These are phyloP conservation scores for Echinochloa phyllopogon DNA, from an alignment of 176 grass and related monocot species.

Conservation along the genomic window DNA sequence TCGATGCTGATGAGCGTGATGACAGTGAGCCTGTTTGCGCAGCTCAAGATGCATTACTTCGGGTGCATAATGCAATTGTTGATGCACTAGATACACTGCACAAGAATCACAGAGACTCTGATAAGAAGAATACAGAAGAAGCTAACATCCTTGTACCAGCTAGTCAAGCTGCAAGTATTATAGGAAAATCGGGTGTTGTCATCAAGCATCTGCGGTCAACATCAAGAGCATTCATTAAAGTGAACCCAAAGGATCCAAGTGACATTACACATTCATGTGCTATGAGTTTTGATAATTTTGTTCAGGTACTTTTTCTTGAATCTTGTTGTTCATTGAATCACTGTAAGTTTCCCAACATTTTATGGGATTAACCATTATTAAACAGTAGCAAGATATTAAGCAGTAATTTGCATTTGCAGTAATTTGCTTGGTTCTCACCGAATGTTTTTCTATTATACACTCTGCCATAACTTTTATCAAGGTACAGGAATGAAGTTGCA, in stretches of 20 bases:
- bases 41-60: constrained; percentile 87
- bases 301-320: constrained; percentile 69
- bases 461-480: constrained; percentile 29
- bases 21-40: constrained; percentile 62
- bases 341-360: constrained; percentile 14
- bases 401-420: not conserved
- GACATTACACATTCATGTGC: constrained; percentile 78
- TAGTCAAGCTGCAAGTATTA: constrained; percentile 88
- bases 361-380: constrained; percentile 4
- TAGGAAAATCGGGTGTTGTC: constrained; percentile 81
- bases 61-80: constrained; percentile 86
- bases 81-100: constrained; percentile 43
- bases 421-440: constrained; percentile 19
- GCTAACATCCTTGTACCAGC: constrained; percentile 81
- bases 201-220: constrained; percentile 78
- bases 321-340: constrained; percentile 19
- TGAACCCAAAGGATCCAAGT: constrained; percentile 81
- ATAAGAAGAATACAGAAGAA: constrained; percentile 58
- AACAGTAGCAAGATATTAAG: constrained; percentile 11
- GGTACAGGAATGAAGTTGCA: not conserved
- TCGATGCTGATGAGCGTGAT: constrained; percentile 61
- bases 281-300: constrained; percentile 90
- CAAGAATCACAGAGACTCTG: constrained; percentile 49
- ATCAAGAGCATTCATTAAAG: constrained; percentile 75
- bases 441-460: constrained; percentile 11